Conservation (phyloP, 2,329 filamentous ascomycete species). For the Elsinoe fawcettii region DNA sequence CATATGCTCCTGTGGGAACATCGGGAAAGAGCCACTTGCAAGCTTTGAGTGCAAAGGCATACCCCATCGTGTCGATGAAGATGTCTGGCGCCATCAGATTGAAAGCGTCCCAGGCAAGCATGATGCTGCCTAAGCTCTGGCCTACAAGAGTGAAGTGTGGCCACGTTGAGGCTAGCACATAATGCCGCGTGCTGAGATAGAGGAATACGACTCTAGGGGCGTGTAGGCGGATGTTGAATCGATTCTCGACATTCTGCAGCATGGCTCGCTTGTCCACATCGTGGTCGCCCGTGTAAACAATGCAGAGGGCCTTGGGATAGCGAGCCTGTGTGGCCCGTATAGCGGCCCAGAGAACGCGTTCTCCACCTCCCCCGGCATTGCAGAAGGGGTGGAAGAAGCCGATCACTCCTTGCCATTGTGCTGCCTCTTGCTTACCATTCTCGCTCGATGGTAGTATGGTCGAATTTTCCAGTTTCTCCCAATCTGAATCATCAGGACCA, state of each 20-base stretch:
- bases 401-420: conserved; percentile 72
- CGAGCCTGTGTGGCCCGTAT: conserved; percentile 81
- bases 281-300: conserved; percentile 93
- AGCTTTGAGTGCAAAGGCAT: conserved; percentile 80
- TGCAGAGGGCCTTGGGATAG: conserved; percentile 81
- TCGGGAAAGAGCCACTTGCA: conserved; percentile 71
- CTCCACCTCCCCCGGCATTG: conserved; percentile 92
- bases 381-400: conserved; percentile 99
- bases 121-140: conserved; percentile 82
- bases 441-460: conserved; percentile 1
- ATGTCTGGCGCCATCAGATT: conserved; percentile 85
- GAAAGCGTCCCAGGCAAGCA: conserved; percentile 88
- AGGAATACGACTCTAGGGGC: conserved; percentile 77
- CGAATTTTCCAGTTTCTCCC: conserved; percentile 56
- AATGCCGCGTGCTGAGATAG: conserved; percentile 80
- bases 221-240: conserved; percentile 89
- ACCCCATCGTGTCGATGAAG: conserved; percentile 97
- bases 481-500: conserved; percentile 51
- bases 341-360: conserved; percentile 92
- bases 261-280: conserved; percentile 76
- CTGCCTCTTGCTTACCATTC: conserved; percentile 20
- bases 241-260: conserved; percentile 54
- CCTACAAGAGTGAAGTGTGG: conserved; percentile 87
- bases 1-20: conserved; percentile 83
- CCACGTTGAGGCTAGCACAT: conserved; percentile 80